A percentile compares a stretch with the other conserved stretches of the same genome.
Conservation (phyloP, 2,329 filamentous ascomycete genomes). For the Xylaria multiplex region DNA sequence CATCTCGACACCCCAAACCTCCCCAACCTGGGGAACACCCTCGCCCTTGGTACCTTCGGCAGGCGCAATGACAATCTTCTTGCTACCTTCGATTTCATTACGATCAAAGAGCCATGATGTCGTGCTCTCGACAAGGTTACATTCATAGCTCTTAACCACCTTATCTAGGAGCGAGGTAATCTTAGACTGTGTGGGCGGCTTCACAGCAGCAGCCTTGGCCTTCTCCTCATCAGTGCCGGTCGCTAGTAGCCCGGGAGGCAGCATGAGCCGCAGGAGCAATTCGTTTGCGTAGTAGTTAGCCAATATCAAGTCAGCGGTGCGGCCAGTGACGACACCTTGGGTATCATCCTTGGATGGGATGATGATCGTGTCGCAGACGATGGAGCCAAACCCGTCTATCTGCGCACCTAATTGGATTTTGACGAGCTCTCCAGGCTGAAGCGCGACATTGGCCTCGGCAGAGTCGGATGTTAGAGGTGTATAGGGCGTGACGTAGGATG, state of each 20-base stretch:
- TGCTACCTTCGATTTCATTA: slow-evolving; percentile 96
- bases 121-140: slow-evolving; percentile 95
- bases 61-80: slow-evolving; percentile 95
- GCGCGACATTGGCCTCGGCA: slow-evolving; percentile 80
- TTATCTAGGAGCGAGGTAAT: slow-evolving; percentile 91
- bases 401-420: slow-evolving; percentile 99
- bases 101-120: slow-evolving; percentile 96
- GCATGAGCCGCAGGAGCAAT: slow-evolving; percentile 87
- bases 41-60: slow-evolving; percentile 91
- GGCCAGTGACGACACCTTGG: slow-evolving; percentile 74
- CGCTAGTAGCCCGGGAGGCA: slow-evolving; percentile 87
- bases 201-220: slow-evolving; percentile 85
- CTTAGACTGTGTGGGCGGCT: slow-evolving; percentile 84
- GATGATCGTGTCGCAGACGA: slow-evolving; percentile 92
- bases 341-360: slow-evolving; percentile 71
- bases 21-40: slow-evolving; percentile 84
- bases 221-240: slow-evolving; percentile 92
- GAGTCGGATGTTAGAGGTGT: slow-evolving; percentile 89
- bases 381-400: slow-evolving; percentile 96
- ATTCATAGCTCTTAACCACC: slow-evolving; percentile 88
- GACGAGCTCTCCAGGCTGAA: slow-evolving; percentile 87
- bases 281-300: slow-evolving; percentile 97
- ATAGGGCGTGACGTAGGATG: slow-evolving; percentile 94
- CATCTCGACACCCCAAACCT: slow-evolving; percentile 98
- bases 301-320: slow-evolving; percentile 85